Evolutionary conservation across 2,329 filamentous ascomycete species (phyloP).

Genomic region (Calonectria hongkongensis): DNA sequence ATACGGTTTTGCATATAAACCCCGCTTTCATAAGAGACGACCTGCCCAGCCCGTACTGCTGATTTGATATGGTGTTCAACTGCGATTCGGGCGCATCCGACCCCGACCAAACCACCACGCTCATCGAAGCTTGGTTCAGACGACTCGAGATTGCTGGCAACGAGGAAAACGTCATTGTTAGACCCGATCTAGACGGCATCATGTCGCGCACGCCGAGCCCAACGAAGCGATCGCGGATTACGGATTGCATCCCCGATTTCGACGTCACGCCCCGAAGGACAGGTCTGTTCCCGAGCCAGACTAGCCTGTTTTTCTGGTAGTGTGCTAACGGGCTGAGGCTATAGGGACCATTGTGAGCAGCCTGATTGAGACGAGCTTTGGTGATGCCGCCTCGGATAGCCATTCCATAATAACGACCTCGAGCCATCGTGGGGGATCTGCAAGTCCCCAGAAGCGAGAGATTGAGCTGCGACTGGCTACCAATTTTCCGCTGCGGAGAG

Average conservation of each 20-base stretch:
- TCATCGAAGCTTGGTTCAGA: constrained; percentile 12
- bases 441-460: constrained; percentile 13
- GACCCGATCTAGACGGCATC: constrained; percentile 4
- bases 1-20: constrained; percentile 24
- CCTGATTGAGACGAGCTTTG: constrained; percentile 1
- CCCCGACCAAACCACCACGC: constrained; percentile 11
- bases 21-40: constrained; percentile 15
- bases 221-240: constrained; percentile 3
- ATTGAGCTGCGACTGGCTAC: constrained; percentile 20
- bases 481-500: neutral
- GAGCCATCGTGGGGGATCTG: neutral
- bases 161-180: constrained; percentile 15
- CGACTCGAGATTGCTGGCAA: neutral
- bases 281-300: neutral
- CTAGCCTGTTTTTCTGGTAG: neutral
- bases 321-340: constrained; percentile 4
- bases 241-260: constrained; percentile 14
- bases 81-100: constrained; percentile 14
- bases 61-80: constrained; percentile 16
- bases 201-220: constrained; percentile 22
- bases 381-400: constrained; percentile 4
- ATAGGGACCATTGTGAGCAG: neutral
- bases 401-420: constrained; percentile 1
- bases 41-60: neutral
- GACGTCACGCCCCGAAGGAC: constrained; percentile 6